Percentiles rank a stretch among this genome's conserved stretches.
These are phyloP conservation scores for Botrytis medusae DNA, from an alignment of 2,329 filamentous ascomycete species.

Conservation along the genomic window DNA sequence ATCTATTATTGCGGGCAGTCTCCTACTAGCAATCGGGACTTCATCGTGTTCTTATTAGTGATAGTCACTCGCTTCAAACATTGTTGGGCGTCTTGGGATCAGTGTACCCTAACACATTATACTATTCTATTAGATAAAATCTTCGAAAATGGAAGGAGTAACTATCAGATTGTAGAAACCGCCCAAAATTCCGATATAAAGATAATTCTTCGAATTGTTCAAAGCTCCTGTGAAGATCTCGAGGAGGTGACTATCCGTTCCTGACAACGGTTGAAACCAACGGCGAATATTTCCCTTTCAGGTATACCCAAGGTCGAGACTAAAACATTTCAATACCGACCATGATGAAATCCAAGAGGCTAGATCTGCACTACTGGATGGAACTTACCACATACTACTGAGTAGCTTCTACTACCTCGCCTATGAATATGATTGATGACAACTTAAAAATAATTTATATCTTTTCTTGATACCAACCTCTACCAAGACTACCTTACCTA, in stretches of 20 bases:
- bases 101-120: no score
- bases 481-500: neutral
- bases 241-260: neutral
- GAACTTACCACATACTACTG: neutral
- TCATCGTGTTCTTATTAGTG: no score
- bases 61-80: no score
- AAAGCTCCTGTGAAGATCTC: neutral
- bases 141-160: no score
- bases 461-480: neutral
- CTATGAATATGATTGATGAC: neutral
- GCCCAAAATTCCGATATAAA: neutral
- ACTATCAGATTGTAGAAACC: neutral
- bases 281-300: neutral
- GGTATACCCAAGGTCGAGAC: neutral
- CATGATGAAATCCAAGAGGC: neutral
- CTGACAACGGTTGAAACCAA: accelerated
- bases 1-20: no score
- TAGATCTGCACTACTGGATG: neutral
- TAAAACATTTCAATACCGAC: neutral
- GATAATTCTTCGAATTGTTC: neutral
- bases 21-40: no score
- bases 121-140: no score
- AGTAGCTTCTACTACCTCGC: neutral
- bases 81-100: no score
- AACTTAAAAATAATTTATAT: neutral